Conservation (phyloP, 768 basidiomycete genomes). For the Ramaria rubella region DNA sequence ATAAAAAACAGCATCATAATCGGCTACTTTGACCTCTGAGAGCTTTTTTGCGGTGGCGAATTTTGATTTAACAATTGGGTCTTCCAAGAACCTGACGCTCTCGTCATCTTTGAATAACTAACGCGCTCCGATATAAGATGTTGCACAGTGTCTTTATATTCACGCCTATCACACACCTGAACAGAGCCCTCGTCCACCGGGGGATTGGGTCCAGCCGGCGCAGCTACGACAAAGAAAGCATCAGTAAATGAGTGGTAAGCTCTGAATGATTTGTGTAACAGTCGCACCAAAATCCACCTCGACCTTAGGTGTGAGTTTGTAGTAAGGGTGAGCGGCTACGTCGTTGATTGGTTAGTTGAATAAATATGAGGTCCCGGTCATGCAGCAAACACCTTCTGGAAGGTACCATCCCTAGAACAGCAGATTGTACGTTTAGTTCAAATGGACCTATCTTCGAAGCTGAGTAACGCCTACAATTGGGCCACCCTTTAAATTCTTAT, state of each 20-base stretch:
- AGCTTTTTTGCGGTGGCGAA: conserved; percentile 54
- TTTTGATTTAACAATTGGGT: conserved; percentile 45
- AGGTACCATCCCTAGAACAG: conserved; percentile 64
- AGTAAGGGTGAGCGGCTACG: conserved; percentile 61
- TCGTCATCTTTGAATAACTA: conserved; percentile 50
- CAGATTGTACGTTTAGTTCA: background rate
- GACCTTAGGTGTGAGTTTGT: conserved; percentile 42
- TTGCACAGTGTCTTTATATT: background rate
- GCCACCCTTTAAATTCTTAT: conserved; percentile 45
- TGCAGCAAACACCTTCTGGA: conserved; percentile 41
- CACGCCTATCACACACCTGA: conserved; percentile 29
- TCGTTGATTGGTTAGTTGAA: background rate
- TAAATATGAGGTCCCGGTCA: background rate
- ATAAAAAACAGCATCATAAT: conserved; percentile 73
- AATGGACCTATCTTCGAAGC: background rate
- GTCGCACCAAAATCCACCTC: conserved; percentile 41
- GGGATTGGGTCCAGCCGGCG: conserved; percentile 59
- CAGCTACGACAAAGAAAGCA: conserved; percentile 34
- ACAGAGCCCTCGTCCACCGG: conserved; percentile 57
- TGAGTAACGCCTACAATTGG: conserved; percentile 37
- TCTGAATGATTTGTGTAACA: background rate
- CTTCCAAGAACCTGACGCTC: conserved; percentile 50
- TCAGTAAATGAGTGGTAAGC: background rate
- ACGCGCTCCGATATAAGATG: background rate
- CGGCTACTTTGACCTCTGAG: conserved; percentile 45